A percentile compares a stretch with the other conserved stretches of the same genome.
Evolutionary conservation across 1,284 basidiomycete species (phyloP).

Genomic region (Laetiporus sulphureus): DNA sequence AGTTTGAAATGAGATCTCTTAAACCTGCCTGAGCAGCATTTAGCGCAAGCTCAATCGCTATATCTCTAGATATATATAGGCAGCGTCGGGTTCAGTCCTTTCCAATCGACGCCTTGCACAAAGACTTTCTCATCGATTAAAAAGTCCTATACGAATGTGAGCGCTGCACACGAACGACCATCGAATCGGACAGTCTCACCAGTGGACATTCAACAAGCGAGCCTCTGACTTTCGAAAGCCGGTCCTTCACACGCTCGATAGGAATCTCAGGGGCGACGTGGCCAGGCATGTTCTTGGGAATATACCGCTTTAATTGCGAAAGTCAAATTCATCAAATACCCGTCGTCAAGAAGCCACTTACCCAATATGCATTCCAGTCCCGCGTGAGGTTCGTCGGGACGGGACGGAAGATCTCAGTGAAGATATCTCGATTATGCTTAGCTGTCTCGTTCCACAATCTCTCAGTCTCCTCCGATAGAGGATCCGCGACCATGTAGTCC

Average conservation of each 20-base stretch:
- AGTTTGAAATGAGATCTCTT: no score
- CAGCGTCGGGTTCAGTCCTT: slow-evolving; percentile 64
- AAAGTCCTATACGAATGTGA: slow-evolving; percentile 54
- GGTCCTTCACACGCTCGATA: slow-evolving; percentile 65
- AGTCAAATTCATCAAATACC: slow-evolving; percentile 8
- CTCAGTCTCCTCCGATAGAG: slow-evolving; percentile 57
- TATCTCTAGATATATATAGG: slow-evolving; percentile 73
- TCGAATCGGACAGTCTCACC: slow-evolving; percentile 33
- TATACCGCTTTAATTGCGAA: slow-evolving; percentile 41
- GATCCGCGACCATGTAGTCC: slow-evolving; percentile 75
- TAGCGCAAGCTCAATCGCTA: no score
- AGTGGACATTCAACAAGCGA: slow-evolving; percentile 73
- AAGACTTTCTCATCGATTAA: slow-evolving; percentile 73
- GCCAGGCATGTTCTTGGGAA: slow-evolving; percentile 69
- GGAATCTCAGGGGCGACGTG: slow-evolving; percentile 70
- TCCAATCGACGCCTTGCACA: slow-evolving; percentile 66
- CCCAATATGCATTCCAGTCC: slow-evolving; percentile 74
- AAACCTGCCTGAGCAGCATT: no score
- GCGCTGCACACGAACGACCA: background rate
- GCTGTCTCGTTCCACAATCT: slow-evolving; percentile 71
- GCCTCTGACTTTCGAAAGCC: slow-evolving; percentile 64
- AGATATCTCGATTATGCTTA: slow-evolving; percentile 72
- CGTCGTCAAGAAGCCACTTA: slow-evolving; percentile 27
- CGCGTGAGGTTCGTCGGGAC: slow-evolving; percentile 79
- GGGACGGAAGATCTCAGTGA: slow-evolving; percentile 76